Conservation (phyloP, 1,139 yeast genomes). For the Arxiozyma heterogenica region DNA sequence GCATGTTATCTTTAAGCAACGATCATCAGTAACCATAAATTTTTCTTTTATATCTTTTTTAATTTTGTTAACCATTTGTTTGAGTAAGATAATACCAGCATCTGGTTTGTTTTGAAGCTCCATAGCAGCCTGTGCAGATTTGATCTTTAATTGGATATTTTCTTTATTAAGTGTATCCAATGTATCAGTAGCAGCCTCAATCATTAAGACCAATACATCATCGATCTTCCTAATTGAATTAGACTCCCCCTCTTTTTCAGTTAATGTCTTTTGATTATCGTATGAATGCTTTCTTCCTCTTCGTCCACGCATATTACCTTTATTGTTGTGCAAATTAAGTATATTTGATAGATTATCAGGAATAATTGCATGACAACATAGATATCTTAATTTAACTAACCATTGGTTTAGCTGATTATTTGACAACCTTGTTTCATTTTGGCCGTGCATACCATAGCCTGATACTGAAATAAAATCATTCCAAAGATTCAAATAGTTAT, state of each 20-base stretch:
- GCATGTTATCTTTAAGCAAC: slow-evolving; percentile 1
- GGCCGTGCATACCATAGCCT: slow-evolving; percentile 50
- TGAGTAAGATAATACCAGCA: slow-evolving; percentile 41
- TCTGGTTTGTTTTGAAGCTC: slow-evolving; percentile 38
- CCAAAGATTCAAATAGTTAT: slow-evolving; percentile 60
- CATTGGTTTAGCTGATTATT: slow-evolving; percentile 38
- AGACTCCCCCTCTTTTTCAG: slow-evolving; percentile 1
- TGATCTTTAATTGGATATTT: slow-evolving; percentile 36
- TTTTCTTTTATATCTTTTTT: slow-evolving; percentile 20
- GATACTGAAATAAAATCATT: slow-evolving; percentile 44
- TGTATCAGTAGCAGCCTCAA: slow-evolving; percentile 42
- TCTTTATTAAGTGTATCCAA: slow-evolving; percentile 43
- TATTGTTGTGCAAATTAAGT: slow-evolving; percentile 7
- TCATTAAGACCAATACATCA: slow-evolving; percentile 58
- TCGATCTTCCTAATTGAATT: slow-evolving; percentile 47
- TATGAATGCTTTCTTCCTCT: neutral
- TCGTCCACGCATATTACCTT: neutral
- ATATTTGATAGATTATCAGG: slow-evolving; percentile 33
- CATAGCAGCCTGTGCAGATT: slow-evolving; percentile 50
- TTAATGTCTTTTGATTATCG: too few species aligned
- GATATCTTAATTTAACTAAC: slow-evolving; percentile 61
- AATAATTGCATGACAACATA: slow-evolving; percentile 76
- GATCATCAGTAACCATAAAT: slow-evolving; percentile 12
- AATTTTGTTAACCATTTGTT: slow-evolving; percentile 33
- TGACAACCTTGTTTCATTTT: slow-evolving; percentile 42